Evolutionary conservation across 768 basidiomycete species (phyloP).

Genomic region (Rhodocollybia butyracea): DNA sequence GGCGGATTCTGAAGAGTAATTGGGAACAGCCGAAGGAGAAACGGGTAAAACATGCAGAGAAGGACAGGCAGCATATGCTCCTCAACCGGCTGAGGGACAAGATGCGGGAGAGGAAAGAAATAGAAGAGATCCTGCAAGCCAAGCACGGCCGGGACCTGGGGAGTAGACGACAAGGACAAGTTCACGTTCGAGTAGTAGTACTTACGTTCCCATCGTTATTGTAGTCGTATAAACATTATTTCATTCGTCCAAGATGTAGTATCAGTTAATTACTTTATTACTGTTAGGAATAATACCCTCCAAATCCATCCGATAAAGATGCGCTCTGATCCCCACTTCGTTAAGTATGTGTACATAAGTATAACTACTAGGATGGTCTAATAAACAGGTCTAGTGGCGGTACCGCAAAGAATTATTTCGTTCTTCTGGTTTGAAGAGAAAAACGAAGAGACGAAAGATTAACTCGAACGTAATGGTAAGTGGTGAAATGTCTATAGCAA

Average conservation of each 20-base stretch:
- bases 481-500: neutral
- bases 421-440: neutral
- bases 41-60: constrained; percentile 44
- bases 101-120: constrained; percentile 40
- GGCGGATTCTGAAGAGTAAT: constrained; percentile 73
- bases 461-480: neutral
- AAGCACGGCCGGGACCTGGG: constrained; percentile 17
- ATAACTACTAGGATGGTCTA: constrained; percentile 9
- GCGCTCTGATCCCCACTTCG: neutral
- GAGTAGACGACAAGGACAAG: constrained; percentile 28
- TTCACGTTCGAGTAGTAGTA: constrained; percentile 37
- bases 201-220: constrained; percentile 3
- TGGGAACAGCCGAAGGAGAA: constrained; percentile 62
- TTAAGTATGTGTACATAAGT: neutral
- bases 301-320: neutral
- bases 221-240: neutral
- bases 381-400: neutral
- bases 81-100: constrained; percentile 40
- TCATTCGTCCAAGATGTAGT: neutral
- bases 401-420: neutral
- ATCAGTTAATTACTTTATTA: neutral
- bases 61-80: constrained; percentile 42
- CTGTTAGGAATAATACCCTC: neutral
- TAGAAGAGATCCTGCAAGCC: constrained; percentile 27
- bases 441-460: neutral